phyloP scores from a whole-genome alignment of 768 basidiomycete genomes.

The Pulveroboletus sp. region DNA sequence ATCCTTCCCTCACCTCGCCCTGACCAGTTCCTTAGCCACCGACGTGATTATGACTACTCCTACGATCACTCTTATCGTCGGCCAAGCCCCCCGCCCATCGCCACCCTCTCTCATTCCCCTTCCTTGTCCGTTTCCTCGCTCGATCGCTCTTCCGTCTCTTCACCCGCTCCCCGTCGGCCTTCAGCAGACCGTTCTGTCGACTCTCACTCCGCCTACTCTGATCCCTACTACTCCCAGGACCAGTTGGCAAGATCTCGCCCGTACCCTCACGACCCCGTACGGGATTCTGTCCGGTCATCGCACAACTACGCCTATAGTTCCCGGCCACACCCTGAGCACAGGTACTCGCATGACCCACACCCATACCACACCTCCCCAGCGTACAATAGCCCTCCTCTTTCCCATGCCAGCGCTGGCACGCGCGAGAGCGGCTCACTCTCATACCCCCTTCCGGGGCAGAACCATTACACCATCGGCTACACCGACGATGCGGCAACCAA shows the following conservation, averaged over 20 bases:
- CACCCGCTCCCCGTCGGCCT: conserved; percentile 48
- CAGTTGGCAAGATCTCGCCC: conserved; percentile 29
- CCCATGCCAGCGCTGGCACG: conserved; percentile 19
- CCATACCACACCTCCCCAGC: conserved; percentile 25
- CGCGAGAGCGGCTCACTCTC: conserved; percentile 27
- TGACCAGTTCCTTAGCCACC: conserved; percentile 29
- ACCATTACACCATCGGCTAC: conserved; percentile 39
- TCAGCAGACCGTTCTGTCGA: conserved; percentile 30
- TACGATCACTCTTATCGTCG: conserved; percentile 38
- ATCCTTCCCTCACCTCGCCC: conserved; percentile 25
- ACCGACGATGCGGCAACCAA: conserved; percentile 82
- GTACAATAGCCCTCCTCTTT: conserved; percentile 25
- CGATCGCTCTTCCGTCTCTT: conserved; percentile 57
- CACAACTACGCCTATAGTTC: conserved; percentile 33
- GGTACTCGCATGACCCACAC: conserved; percentile 32
- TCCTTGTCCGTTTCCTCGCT: conserved; percentile 55
- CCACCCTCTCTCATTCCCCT: conserved; percentile 53
- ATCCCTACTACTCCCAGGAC: conserved; percentile 38
- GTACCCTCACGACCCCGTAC: conserved; percentile 31
- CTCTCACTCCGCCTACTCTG: conserved; percentile 31
- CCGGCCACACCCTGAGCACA: conserved; percentile 25
- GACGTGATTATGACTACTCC: conserved; percentile 37
- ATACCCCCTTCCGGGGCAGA: conserved; percentile 38
- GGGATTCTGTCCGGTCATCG: conserved; percentile 30
- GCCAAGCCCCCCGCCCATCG: conserved; percentile 47